These are phyloP conservation scores for Pseudozyma sp. DNA, from an alignment of 1,284 basidiomycete species.

Conservation along the genomic window DNA sequence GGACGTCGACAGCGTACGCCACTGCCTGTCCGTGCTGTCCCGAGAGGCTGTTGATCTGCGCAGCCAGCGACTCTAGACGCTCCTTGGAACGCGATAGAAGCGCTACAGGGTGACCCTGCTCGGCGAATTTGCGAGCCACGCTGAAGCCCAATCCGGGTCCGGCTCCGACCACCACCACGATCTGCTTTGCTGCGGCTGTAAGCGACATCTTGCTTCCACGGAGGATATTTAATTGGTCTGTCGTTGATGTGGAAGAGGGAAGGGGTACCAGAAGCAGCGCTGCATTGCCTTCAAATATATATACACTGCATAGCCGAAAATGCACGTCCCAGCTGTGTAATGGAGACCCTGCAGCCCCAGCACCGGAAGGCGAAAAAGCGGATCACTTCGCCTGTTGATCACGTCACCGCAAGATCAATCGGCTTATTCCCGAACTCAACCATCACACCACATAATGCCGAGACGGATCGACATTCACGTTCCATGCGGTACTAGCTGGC, in stretches of 20 bases:
- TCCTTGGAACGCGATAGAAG: slow-evolving; percentile 40
- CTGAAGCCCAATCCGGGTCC: slow-evolving; percentile 43
- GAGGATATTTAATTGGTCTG: not conserved
- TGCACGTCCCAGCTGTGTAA: no score
- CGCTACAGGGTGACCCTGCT: slow-evolving; percentile 47
- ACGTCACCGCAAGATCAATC: slow-evolving; percentile 7
- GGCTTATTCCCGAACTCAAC: not conserved
- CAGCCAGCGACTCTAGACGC: slow-evolving; percentile 35
- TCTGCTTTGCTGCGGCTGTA: slow-evolving; percentile 32
- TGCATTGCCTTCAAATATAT: slow-evolving; percentile 3
- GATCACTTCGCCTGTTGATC: not conserved
- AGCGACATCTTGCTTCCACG: slow-evolving; percentile 7
- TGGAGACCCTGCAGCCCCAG: not conserved
- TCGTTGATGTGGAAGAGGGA: not conserved
- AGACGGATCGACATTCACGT: not conserved
- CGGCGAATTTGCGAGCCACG: slow-evolving; percentile 36
- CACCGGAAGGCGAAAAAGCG: no score
- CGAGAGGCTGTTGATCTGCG: slow-evolving; percentile 29
- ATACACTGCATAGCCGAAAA: slow-evolving; percentile 5
- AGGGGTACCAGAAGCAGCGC: not conserved
- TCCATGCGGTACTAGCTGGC: not conserved
- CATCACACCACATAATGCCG: slow-evolving; percentile 12
- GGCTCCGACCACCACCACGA: slow-evolving; percentile 39
- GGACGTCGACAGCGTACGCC: slow-evolving; percentile 39
- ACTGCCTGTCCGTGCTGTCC: slow-evolving; percentile 23